These are phyloP conservation scores for Carex littledalei DNA, from an alignment of 176 grass and related monocot species.

Conservation along the genomic window DNA sequence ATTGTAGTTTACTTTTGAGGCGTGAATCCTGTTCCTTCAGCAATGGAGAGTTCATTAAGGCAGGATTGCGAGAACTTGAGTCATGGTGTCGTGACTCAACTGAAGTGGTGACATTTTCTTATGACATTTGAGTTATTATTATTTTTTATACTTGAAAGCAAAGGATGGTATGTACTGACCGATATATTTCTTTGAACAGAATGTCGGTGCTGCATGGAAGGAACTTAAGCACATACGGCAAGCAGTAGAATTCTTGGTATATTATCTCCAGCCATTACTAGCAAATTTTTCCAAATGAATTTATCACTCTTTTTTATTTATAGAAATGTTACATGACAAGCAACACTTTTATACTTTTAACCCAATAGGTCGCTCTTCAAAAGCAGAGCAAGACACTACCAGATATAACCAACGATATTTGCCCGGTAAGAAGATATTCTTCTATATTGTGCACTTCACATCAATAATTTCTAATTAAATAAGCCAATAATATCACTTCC, in stretches of 20 bases:
- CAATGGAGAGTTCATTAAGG: conserved; percentile 84
- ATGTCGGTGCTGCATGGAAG: conserved; percentile 67
- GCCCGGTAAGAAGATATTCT: conserved; percentile 50
- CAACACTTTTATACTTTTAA: conserved; percentile 10
- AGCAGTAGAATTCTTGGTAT: conserved; percentile 87
- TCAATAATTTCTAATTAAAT: background rate
- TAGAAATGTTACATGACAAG: background rate
- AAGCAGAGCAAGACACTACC: conserved; percentile 73
- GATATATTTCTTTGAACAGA: conserved; percentile 48
- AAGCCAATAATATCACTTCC: conserved; percentile 3
- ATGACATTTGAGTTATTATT: background rate
- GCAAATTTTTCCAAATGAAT: background rate
- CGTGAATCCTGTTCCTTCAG: conserved; percentile 89
- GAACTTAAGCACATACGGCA: conserved; percentile 78
- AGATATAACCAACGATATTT: conserved; percentile 82
- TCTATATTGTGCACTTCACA: background rate
- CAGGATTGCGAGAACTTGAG: conserved; percentile 72
- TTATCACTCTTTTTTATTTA: conserved; percentile 5
- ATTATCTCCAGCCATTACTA: background rate
- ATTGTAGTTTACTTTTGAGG: conserved; percentile 63
- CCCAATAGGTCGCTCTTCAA: conserved; percentile 67
- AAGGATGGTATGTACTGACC: conserved; percentile 19
- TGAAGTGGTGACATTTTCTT: conserved; percentile 51
- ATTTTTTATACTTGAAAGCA: background rate
- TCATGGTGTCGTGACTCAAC: conserved; percentile 68